Evolutionary conservation across 2,329 filamentous ascomycete genomes (phyloP).

Genomic region (Conoideocrella luteorostrata): DNA sequence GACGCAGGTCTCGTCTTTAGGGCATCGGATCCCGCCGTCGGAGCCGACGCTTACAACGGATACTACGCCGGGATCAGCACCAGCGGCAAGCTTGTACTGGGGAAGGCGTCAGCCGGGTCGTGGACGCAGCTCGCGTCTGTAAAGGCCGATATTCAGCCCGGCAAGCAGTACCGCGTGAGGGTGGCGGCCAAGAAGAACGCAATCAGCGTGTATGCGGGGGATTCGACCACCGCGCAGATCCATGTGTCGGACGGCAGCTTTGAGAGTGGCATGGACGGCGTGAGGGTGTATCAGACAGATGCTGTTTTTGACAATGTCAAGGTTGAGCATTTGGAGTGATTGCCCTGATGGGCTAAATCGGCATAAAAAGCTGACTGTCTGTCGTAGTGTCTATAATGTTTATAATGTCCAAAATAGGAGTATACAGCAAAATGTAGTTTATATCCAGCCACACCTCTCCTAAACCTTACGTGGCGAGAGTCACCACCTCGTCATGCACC

Average conservation of each 20-base stretch:
- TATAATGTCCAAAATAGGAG: no score
- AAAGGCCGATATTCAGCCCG: slow-evolving; percentile 6
- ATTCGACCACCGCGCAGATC: slow-evolving; percentile 8
- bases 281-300: slow-evolving; percentile 12
- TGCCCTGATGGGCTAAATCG: no score
- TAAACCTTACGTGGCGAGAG: no score
- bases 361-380: no score
- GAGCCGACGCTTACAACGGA: slow-evolving; percentile 12
- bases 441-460: no score
- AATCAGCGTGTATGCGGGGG: slow-evolving; percentile 12
- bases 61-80: slow-evolving; percentile 26
- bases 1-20: slow-evolving; percentile 31
- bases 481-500: no score
- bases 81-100: slow-evolving; percentile 18
- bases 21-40: slow-evolving; percentile 15
- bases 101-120: slow-evolving; percentile 9
- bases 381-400: no score
- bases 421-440: no score
- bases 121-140: slow-evolving; percentile 10
- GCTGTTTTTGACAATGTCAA: slow-evolving; percentile 17
- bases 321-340: slow-evolving; percentile 7
- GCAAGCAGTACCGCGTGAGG: slow-evolving; percentile 8
- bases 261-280: slow-evolving; percentile 13
- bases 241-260: slow-evolving; percentile 10
- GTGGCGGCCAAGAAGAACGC: slow-evolving; percentile 10